A percentile compares a stretch with the other conserved stretches of the same genome.
Conservation (phyloP, 164 flowering plant species). For the Dillenia turbinata region DNA sequence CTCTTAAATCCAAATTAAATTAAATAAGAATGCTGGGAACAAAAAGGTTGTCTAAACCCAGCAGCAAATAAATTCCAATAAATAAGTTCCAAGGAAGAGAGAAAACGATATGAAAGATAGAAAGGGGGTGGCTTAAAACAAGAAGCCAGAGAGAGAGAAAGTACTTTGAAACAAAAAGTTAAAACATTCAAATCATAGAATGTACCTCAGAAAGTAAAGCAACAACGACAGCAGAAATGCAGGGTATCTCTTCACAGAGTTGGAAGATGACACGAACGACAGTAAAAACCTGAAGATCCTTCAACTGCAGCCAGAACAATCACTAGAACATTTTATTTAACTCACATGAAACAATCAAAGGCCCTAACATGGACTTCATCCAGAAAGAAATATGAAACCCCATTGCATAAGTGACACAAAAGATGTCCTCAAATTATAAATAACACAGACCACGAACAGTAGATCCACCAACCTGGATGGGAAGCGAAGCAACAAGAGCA, state of each 20-base stretch:
- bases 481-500: constrained; percentile 93
- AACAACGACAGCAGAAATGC: constrained; percentile 96
- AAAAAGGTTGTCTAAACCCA: too few species aligned
- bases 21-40: too few species aligned
- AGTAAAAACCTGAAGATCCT: constrained; percentile 95
- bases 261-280: constrained; percentile 93
- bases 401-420: not conserved
- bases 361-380: not conserved
- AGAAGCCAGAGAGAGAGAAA: too few species aligned
- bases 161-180: not conserved
- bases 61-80: too few species aligned
- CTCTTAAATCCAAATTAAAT: too few species aligned
- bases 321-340: constrained; percentile 5
- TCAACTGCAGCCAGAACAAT: constrained; percentile 53
- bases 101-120: too few species aligned
- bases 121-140: too few species aligned
- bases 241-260: constrained; percentile 95
- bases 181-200: not conserved
- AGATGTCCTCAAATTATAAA: not conserved
- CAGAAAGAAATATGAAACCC: not conserved
- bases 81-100: too few species aligned
- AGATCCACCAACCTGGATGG: constrained; percentile 73
- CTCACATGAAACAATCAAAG: not conserved
- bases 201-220: constrained; percentile 93
- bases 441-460: not conserved